Conservation (phyloP, 1,284 basidiomycete species). For the Volvariella surrecta region DNA sequence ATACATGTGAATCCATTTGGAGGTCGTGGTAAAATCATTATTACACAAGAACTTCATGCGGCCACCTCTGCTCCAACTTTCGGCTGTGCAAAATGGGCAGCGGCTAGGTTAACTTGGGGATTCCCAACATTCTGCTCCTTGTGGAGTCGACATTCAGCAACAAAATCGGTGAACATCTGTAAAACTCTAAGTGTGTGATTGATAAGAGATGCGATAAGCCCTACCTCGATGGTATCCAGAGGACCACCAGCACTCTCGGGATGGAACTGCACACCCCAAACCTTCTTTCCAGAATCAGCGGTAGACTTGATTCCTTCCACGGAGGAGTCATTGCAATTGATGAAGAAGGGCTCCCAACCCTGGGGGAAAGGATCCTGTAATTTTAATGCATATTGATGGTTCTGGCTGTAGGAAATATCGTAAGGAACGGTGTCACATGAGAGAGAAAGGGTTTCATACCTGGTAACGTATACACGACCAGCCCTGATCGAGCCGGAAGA, state of each 20-base stretch:
- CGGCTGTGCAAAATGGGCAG: constrained; percentile 6
- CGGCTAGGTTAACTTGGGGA: constrained; percentile 5
- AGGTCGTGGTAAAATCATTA: neutral
- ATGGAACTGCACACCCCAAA: constrained; percentile 98
- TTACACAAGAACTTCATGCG: constrained; percentile 7
- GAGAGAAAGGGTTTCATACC: constrained; percentile 37
- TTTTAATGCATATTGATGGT: constrained; percentile 93
- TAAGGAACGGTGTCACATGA: neutral
- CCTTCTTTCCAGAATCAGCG: constrained; percentile 72
- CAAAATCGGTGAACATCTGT: constrained; percentile 90
- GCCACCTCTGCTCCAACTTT: constrained; percentile 6
- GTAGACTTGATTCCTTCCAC: constrained; percentile 98
- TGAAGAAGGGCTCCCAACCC: constrained; percentile 97
- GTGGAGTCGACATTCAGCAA: constrained; percentile 65
- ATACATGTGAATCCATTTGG: too few species aligned
- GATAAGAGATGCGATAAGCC: constrained; percentile 11
- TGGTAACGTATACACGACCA: constrained; percentile 95
- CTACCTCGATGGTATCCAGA: constrained; percentile 85
- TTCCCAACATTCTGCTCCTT: constrained; percentile 23
- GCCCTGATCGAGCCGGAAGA: constrained; percentile 88
- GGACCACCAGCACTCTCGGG: constrained; percentile 92
- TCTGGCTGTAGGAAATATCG: constrained; percentile 54
- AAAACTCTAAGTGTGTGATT: constrained; percentile 39
- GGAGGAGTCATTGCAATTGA: constrained; percentile 95
- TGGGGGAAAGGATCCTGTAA: constrained; percentile 88